phyloP scores from a whole-genome alignment of 805 yeast species.

The Kodamaea neixiangensis region DNA sequence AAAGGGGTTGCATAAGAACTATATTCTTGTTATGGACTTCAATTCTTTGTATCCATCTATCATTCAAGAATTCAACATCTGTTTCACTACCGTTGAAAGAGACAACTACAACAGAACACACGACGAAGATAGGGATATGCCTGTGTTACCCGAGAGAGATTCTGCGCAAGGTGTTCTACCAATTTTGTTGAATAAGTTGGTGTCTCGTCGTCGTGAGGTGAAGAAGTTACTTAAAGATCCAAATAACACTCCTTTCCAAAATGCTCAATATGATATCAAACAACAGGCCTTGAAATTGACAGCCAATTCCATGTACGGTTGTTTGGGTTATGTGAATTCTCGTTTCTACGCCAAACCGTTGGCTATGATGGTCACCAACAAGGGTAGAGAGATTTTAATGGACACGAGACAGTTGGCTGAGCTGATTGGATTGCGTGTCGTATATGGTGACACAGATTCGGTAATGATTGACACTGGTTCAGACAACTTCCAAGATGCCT shows the following conservation, averaged over 20 bases:
- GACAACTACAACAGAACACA: conserved; percentile 42
- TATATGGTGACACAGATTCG: conserved; percentile 98
- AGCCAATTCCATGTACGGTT: conserved; percentile 99
- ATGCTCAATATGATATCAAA: conserved; percentile 87
- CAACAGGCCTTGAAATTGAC: conserved; percentile 95
- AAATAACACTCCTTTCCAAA: conserved; percentile 59
- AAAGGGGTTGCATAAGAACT: conserved; percentile 87
- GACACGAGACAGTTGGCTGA: conserved; percentile 94
- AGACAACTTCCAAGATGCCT: conserved; percentile 66
- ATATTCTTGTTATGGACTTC: conserved; percentile 94
- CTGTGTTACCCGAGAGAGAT: conserved; percentile 63
- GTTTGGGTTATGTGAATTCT: conserved; percentile 89
- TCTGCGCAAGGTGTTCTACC: conserved; percentile 82
- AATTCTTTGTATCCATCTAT: conserved; percentile 96
- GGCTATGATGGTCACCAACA: conserved; percentile 92
- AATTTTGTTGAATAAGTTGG: conserved; percentile 75
- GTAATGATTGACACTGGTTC: conserved; percentile 96
- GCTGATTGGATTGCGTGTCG: conserved; percentile 75
- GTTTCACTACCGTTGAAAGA: conserved; percentile 92
- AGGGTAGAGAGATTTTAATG: conserved; percentile 93
- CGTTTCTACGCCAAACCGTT: conserved; percentile 94
- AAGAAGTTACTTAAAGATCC: conserved; percentile 81
- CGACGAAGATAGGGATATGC: conserved; percentile 61
- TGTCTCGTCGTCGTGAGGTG: conserved; percentile 89
- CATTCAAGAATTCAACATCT: conserved; percentile 94